Conservation (phyloP, 371 early-diverging fungal genomes). For the Zopfochytrium polystomum region DNA sequence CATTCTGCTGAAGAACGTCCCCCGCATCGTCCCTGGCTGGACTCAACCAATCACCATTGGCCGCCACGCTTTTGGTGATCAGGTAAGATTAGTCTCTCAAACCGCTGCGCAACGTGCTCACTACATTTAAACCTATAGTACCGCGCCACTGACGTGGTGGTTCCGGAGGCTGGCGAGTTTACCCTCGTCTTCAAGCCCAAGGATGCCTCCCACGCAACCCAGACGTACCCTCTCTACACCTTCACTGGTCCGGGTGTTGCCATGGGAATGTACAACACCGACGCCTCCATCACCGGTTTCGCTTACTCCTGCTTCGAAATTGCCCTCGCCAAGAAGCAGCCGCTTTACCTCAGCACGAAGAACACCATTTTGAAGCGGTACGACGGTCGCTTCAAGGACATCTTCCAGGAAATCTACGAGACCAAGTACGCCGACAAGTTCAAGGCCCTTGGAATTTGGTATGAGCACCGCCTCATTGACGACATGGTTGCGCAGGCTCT, state of each 20-base stretch:
- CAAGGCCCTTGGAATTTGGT: conserved; percentile 77
- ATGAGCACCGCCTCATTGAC: conserved; percentile 95
- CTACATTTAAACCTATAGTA: conserved; percentile 57
- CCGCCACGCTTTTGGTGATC: conserved; percentile 96
- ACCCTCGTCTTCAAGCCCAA: conserved; percentile 85
- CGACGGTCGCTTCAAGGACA: conserved; percentile 97
- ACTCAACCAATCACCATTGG: conserved; percentile 93
- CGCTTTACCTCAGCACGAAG: conserved; percentile 94
- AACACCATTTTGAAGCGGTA: conserved; percentile 96
- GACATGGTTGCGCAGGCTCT: conserved; percentile 97
- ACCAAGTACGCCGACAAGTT: conserved; percentile 34
- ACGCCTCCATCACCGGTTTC: conserved; percentile 83
- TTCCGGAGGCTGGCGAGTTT: conserved; percentile 83
- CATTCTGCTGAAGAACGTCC: conserved; percentile 83
- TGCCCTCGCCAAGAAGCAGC: conserved; percentile 79
- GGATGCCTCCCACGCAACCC: conserved; percentile 63
- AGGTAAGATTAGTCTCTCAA: conserved; percentile 53
- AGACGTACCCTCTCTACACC: conserved; percentile 69
- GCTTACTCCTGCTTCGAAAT: conserved; percentile 93
- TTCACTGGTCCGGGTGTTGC: conserved; percentile 76
- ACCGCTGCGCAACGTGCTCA: not conserved
- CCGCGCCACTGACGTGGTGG: conserved; percentile 90
- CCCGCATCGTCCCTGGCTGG: conserved; percentile 93
- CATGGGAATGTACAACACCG: conserved; percentile 89
- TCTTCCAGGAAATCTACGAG: conserved; percentile 88